Conservation (phyloP, 2,329 filamentous ascomycete genomes). For the Cladosporium sp. region DNA sequence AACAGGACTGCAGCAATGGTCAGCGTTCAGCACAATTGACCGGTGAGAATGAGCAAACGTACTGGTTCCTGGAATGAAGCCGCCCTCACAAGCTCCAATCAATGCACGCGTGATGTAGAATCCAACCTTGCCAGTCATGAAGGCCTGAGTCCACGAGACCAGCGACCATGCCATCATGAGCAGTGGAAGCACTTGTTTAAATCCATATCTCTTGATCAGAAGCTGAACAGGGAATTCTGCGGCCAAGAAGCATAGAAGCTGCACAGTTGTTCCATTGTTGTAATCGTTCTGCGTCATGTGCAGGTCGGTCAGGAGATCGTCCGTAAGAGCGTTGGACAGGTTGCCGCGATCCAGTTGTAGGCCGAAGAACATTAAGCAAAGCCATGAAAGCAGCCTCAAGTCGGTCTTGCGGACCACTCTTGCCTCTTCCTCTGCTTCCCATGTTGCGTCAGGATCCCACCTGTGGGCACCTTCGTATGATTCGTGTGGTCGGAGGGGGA, state of each 20-base stretch:
- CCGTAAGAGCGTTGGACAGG: constrained; percentile 35
- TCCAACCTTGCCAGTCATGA: constrained; percentile 27
- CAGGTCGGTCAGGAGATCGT: constrained; percentile 39
- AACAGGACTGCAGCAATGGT: constrained; percentile 53
- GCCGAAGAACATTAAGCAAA: constrained; percentile 53
- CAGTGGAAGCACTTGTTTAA: constrained; percentile 41
- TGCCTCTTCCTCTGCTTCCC: constrained; percentile 54
- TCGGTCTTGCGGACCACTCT: constrained; percentile 37
- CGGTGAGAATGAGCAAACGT: constrained; percentile 36
- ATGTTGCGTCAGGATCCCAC: constrained; percentile 55
- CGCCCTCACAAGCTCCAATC: constrained; percentile 40
- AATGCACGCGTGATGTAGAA: constrained; percentile 39
- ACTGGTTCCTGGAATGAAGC: constrained; percentile 54
- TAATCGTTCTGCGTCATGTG: constrained; percentile 51
- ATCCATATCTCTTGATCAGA: constrained; percentile 43
- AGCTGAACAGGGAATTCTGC: constrained; percentile 35
- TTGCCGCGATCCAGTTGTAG: constrained; percentile 49
- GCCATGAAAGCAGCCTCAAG: constrained; percentile 47
- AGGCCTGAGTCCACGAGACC: constrained; percentile 29
- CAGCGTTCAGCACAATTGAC: not conserved
- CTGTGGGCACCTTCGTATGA: constrained; percentile 57
- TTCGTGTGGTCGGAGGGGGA: constrained; percentile 37
- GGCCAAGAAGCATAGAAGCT: constrained; percentile 75
- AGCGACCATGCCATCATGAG: constrained; percentile 44
- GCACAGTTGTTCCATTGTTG: constrained; percentile 46